Evolutionary conservation across 306 rosid genomes (phyloP).

Genomic region (Dryas alaskensis): DNA sequence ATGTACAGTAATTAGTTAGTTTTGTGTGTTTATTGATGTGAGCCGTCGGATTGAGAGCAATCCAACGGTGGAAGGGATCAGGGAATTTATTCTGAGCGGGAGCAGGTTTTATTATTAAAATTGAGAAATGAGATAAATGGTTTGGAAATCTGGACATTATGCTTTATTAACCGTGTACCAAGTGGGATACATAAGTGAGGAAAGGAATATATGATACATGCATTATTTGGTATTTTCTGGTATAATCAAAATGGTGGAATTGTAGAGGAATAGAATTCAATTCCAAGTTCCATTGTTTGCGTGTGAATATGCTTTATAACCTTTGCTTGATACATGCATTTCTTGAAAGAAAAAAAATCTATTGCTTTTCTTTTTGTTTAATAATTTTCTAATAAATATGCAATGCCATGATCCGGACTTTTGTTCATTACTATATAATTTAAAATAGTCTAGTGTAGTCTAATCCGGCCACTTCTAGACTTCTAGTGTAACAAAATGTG

Average conservation of each 20-base stretch:
- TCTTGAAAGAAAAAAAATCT: not conserved
- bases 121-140: not conserved
- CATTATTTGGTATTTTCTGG: not conserved
- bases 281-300: conserved; percentile 28
- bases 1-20: not conserved
- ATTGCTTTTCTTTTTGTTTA: not conserved
- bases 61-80: not conserved
- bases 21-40: not conserved
- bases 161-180: not conserved
- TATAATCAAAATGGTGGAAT: conserved; percentile 9
- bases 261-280: conserved; percentile 40
- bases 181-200: not conserved
- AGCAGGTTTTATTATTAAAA: not conserved
- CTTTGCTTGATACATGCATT: conserved; percentile 6
- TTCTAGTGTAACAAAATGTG: too few species aligned
- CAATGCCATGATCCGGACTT: too few species aligned
- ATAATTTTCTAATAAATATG: too few species aligned
- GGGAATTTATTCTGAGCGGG: not conserved
- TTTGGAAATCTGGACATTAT: not conserved
- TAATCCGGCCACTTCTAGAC: too few species aligned
- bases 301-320: conserved; percentile 25
- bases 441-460: too few species aligned
- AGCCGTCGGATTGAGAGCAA: not conserved
- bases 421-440: too few species aligned
- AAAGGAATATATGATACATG: not conserved